These are phyloP conservation scores for Claviceps paspali DNA, from an alignment of 2,329 filamentous ascomycete species.

Conservation along the genomic window DNA sequence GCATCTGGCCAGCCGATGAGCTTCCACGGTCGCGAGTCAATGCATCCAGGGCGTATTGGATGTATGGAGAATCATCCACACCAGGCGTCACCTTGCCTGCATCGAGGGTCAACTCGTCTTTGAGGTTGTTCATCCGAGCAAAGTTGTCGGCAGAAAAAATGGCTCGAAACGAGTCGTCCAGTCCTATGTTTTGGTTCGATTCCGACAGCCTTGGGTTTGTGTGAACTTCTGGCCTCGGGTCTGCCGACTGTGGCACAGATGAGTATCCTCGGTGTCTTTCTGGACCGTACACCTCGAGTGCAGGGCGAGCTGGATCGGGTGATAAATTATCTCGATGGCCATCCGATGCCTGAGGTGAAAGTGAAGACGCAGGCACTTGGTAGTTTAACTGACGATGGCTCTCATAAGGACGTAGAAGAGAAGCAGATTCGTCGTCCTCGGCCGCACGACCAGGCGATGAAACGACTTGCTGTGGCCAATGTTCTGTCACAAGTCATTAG, in stretches of 20 bases:
- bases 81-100: constrained; percentile 52
- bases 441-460: not conserved
- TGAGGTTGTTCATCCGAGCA: constrained; percentile 25
- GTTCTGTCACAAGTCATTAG: constrained; percentile 7
- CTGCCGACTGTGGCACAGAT: constrained; percentile 11
- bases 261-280: constrained; percentile 19
- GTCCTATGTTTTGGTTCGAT: constrained; percentile 15
- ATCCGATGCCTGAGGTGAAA: constrained; percentile 21
- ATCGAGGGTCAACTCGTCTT: constrained; percentile 35
- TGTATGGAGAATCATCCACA: constrained; percentile 72
- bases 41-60: constrained; percentile 79
- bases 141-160: constrained; percentile 22
- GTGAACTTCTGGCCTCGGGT: not conserved
- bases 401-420: not conserved
- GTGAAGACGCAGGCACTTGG: constrained; percentile 8
- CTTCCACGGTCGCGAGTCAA: constrained; percentile 61
- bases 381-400: not conserved
- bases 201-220: not conserved
- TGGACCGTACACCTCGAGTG: constrained; percentile 28
- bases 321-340: constrained; percentile 12
- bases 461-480: constrained; percentile 3
- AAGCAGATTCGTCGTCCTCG: not conserved
- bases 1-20: constrained; percentile 29
- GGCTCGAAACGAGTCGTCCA: constrained; percentile 24
- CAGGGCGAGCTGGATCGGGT: constrained; percentile 24